These are phyloP conservation scores for Populus pruinosa DNA, from an alignment of 345 rosid species.

Conservation along the genomic window DNA sequence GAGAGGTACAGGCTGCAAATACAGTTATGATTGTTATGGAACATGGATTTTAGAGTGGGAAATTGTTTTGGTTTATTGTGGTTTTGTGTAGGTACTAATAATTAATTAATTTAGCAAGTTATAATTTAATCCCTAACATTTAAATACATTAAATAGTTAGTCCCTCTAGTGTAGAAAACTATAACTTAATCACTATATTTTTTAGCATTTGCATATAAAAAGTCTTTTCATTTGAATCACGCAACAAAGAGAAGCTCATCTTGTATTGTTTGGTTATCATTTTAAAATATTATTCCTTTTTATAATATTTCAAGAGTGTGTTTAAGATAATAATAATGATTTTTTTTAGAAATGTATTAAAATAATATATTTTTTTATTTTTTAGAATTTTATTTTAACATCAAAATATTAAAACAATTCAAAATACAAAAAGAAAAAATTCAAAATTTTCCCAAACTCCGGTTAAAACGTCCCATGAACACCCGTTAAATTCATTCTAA, in stretches of 20 bases:
- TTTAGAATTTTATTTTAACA: too few relatives aligned
- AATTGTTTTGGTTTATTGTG: not conserved
- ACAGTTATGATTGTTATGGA: not conserved
- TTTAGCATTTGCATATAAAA: not conserved
- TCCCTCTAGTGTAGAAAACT: not conserved
- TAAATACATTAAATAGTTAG: not conserved
- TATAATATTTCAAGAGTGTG: too few relatives aligned
- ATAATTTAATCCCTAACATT: not conserved
- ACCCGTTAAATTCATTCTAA: too few relatives aligned
- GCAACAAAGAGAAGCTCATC: not conserved
- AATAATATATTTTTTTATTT: too few relatives aligned
- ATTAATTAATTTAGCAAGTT: not conserved
- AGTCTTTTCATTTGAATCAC: not conserved
- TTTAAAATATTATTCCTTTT: too few relatives aligned
- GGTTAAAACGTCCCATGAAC: too few relatives aligned
- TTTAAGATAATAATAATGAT: too few relatives aligned
- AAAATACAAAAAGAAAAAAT: too few relatives aligned
- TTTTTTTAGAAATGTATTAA: too few relatives aligned
- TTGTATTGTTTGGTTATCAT: too few relatives aligned
- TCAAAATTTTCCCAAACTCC: too few relatives aligned
- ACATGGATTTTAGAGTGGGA: not conserved
- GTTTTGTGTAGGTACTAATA: not conserved
- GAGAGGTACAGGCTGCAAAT: not conserved
- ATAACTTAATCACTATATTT: not conserved
- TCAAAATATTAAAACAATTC: too few relatives aligned